A percentile compares a stretch with the other conserved stretches of the same genome.
These are phyloP conservation scores for Lagerstroemia speciosa DNA, from an alignment of 345 rosid species.

Conservation along the genomic window DNA sequence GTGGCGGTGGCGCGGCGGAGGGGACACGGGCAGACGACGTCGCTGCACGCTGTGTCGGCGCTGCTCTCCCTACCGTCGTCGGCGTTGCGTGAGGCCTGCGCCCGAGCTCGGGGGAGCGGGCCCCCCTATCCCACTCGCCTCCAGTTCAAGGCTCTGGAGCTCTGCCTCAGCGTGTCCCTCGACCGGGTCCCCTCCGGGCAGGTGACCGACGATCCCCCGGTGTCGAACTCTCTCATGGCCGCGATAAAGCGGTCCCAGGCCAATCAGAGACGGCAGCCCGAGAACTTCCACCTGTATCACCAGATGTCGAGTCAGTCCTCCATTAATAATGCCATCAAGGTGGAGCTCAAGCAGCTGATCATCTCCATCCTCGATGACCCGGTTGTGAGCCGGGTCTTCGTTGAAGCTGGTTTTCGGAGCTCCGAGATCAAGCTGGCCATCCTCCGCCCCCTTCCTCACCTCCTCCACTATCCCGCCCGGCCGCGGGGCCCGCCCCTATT, in stretches of 20 bases:
- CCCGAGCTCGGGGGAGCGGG: conserved; percentile 52
- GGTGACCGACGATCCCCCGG: conserved; percentile 48
- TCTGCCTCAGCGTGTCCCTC: conserved; percentile 69
- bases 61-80: conserved; percentile 64
- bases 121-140: conserved; percentile 53
- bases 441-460: conserved; percentile 65
- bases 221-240: conserved; percentile 93
- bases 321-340: conserved; percentile 48
- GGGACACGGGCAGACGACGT: conserved; percentile 75
- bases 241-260: conserved; percentile 96
- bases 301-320: conserved; percentile 40
- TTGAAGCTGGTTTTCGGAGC: conserved; percentile 86
- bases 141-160: conserved; percentile 80
- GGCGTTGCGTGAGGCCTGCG: conserved; percentile 65
- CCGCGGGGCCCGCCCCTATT: conserved; percentile 49
- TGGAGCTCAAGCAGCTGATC: conserved; percentile 69
- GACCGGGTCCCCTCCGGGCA: conserved; percentile 73
- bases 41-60: conserved; percentile 81
- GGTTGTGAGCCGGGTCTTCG: conserved; percentile 80
- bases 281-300: conserved; percentile 64
- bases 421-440: conserved; percentile 76
- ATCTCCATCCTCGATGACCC: conserved; percentile 86
- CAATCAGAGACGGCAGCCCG: conserved; percentile 76
- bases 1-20: conserved; percentile 62
- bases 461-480: conserved; percentile 35